These are phyloP conservation scores for Aspergillus udagawae DNA, from an alignment of 2,329 filamentous ascomycete species.

Conservation along the genomic window DNA sequence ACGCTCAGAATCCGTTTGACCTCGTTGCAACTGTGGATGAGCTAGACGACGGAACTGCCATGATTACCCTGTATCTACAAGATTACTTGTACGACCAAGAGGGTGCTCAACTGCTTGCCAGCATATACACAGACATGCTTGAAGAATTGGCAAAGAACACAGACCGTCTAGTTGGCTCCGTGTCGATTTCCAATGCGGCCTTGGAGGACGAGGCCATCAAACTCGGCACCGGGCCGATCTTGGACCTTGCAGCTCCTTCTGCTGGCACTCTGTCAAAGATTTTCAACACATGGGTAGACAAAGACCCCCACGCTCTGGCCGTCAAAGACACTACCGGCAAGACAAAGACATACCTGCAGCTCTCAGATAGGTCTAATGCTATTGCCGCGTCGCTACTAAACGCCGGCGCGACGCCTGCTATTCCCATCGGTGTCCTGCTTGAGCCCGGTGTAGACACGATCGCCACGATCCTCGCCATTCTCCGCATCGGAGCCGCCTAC, in stretches of 20 bases:
- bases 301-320: constrained; percentile 3
- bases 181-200: background rate
- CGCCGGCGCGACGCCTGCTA: background rate
- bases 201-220: background rate
- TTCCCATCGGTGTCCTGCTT: constrained; percentile 4
- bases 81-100: constrained; percentile 6
- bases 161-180: background rate
- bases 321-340: constrained; percentile 4
- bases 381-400: constrained; percentile 5
- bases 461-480: constrained; percentile 6
- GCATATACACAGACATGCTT: background rate
- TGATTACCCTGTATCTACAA: constrained; percentile 3
- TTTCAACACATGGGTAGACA: constrained; percentile 4
- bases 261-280: constrained; percentile 5
- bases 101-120: constrained; percentile 2
- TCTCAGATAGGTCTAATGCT: constrained; percentile 2
- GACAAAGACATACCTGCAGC: constrained; percentile 4
- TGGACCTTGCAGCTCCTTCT: constrained; percentile 1
- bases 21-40: constrained; percentile 44
- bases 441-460: constrained; percentile 7
- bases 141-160: background rate
- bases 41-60: constrained; percentile 3
- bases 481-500: constrained; percentile 7
- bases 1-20: constrained; percentile 78
- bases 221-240: background rate